Conservation (phyloP, 2,329 filamentous ascomycete genomes). For the Diaporthe eres region DNA sequence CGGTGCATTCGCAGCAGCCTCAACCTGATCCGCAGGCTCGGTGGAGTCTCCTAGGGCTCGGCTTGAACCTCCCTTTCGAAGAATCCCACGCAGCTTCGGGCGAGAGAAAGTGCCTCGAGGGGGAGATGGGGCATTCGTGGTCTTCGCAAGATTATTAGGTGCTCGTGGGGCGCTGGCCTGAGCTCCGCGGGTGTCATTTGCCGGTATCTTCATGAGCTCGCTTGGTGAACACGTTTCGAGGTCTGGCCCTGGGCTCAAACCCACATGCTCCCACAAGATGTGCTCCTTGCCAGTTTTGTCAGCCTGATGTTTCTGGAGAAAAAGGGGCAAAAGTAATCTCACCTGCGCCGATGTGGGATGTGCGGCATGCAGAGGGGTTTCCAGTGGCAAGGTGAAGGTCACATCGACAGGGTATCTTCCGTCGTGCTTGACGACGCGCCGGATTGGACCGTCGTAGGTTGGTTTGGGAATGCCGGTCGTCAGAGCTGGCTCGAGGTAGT, state of each 20-base stretch:
- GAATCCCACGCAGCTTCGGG: not conserved
- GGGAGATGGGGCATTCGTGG: not conserved
- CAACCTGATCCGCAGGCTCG: not conserved
- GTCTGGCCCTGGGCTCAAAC: too few species aligned
- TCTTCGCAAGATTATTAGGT: not conserved
- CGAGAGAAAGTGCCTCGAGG: not conserved
- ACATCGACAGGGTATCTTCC: not conserved
- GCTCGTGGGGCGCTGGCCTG: not conserved
- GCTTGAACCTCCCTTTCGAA: not conserved
- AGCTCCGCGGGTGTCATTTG: not conserved
- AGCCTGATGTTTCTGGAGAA: not conserved
- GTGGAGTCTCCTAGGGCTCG: not conserved
- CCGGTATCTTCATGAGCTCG: not conserved
- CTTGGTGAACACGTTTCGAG: too few species aligned
- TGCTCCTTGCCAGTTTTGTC: not conserved
- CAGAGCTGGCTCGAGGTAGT: slow-evolving; percentile 14
- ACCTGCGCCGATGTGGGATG: not conserved
- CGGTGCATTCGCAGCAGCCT: not conserved
- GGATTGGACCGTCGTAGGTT: not conserved
- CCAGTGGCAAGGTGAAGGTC: not conserved
- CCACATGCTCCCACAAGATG: rapidly evolving
- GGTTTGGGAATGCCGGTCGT: not conserved
- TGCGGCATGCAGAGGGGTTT: not conserved
- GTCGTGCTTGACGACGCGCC: not conserved
- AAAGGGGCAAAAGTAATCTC: not conserved